Evolutionary conservation across 371 early-diverging fungal species (phyloP), one percentile per base, ranked within the genome.

Genomic region (Furculomyces boomerangus): DNA sequence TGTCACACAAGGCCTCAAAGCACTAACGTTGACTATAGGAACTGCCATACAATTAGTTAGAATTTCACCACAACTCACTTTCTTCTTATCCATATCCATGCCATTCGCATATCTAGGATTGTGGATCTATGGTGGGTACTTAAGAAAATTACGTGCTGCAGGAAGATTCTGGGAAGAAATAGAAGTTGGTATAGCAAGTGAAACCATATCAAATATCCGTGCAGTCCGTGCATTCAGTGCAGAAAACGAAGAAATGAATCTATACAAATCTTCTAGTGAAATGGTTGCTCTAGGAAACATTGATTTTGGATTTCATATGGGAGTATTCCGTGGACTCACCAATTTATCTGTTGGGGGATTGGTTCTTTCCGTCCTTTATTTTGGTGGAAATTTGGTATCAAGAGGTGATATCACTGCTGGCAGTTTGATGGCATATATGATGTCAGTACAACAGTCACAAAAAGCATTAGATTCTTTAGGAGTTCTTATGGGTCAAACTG

Each of bases 181-280:
- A 8, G 74, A 82, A 3, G 67, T 71, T 20, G 80, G 79, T 1
- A 70, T 88, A 27, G 84, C 80, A 1, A 75, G 77, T 1, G 88
- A 88, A 63, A 74, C 78, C 1, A 63, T 87, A 14, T 61, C 71
- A 13, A 83, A 83, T 55, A 75, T 87, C 53, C 64, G 83, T 43
- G 83, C 87, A 0, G 85, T 88, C 18, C 70, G 82, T 29, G 78
- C 86, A 24, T 85, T 85, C 66, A 77, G 80, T 13, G 76, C 81
- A 0, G 87, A 86, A 62, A 65, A 66, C 40, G 67, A 71, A 18
- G 88, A 86, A 57, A 61, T 74, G 56, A 68, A 65, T n/a, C 67
- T 73, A 53, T 84, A 81, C 54, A 57, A 62, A 20, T 57, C 64
- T 5, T 75, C 77, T 3, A 74, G 76, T 26, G 52, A 43, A 1